These are phyloP conservation scores for Tolypocladium album DNA, from an alignment of 2,329 filamentous ascomycete genomes.

Conservation along the genomic window DNA sequence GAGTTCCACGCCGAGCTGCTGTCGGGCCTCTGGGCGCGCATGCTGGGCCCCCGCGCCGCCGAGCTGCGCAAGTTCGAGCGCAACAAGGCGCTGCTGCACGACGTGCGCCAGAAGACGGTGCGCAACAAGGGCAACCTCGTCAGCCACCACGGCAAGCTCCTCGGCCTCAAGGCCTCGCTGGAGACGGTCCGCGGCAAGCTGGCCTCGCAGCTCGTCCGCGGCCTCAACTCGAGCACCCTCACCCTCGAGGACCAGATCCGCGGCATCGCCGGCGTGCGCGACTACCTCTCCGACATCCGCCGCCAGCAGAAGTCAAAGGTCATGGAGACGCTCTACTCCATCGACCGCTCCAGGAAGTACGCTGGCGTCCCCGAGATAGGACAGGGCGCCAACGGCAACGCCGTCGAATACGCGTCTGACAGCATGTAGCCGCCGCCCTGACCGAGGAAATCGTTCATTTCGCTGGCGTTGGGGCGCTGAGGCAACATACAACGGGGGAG, in stretches of 20 bases:
- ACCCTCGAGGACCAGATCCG: constrained; percentile 77
- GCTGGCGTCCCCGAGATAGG: constrained; percentile 12
- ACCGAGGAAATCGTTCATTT: not conserved
- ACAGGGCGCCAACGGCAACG: not conserved
- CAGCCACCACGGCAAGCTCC: constrained; percentile 74
- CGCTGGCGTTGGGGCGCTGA: not conserved
- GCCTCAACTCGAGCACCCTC: constrained; percentile 55
- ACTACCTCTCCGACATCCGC: constrained; percentile 64
- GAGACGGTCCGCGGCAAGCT: constrained; percentile 77
- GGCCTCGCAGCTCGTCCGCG: constrained; percentile 71
- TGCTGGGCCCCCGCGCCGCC: constrained; percentile 65
- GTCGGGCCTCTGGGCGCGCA: constrained; percentile 72
- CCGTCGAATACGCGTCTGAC: not conserved
- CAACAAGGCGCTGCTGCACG: constrained; percentile 69
- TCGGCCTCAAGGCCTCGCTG: constrained; percentile 76
- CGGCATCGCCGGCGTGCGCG: constrained; percentile 70
- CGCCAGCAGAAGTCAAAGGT: constrained; percentile 74
- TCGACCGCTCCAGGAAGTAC: constrained; percentile 7
- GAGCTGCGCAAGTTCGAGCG: constrained; percentile 84
- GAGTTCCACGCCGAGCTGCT: constrained; percentile 72
- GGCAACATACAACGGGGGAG: not conserved
- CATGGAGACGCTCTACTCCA: constrained; percentile 54
- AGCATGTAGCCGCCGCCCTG: not conserved
- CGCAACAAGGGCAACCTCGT: constrained; percentile 79
- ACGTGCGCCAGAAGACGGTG: constrained; percentile 73